Evolutionary conservation across 1,284 basidiomycete species (phyloP).

Genomic region (Ustilago hordei): DNA sequence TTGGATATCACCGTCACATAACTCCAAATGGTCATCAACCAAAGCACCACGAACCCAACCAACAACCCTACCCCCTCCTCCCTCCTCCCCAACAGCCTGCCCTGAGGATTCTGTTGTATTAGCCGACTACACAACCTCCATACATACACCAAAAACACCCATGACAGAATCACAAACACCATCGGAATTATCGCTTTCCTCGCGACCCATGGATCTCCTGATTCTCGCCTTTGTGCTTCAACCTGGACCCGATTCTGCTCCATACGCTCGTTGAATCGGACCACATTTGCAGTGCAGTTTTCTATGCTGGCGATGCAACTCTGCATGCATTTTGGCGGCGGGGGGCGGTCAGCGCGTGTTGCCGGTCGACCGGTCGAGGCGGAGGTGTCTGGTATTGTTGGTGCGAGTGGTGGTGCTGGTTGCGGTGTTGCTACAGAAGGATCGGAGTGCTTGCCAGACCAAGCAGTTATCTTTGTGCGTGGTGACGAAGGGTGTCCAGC

Average conservation of each 20-base stretch:
- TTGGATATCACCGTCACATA: constrained; percentile 57
- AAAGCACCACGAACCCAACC: constrained; percentile 55
- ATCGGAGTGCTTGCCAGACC: constrained; percentile 4
- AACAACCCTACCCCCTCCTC: constrained; percentile 56
- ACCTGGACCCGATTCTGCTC: constrained; percentile 30
- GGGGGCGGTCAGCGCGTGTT: constrained; percentile 13
- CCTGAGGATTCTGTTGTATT: constrained; percentile 43
- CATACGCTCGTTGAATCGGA: constrained; percentile 52
- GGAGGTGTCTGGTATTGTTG: constrained; percentile 7
- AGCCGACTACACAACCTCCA: constrained; percentile 55
- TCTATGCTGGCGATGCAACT: constrained; percentile 45
- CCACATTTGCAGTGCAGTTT: constrained; percentile 38
- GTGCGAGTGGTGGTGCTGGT: background rate
- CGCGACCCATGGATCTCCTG: constrained; percentile 39
- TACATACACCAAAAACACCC: constrained; percentile 61
- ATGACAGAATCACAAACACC: constrained; percentile 55
- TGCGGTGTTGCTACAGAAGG: background rate
- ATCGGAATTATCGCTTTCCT: constrained; percentile 54
- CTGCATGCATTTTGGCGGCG: constrained; percentile 52
- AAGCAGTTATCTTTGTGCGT: constrained; percentile 18
- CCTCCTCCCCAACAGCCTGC: constrained; percentile 35
- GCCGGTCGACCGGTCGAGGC: background rate
- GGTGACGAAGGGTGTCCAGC: constrained; percentile 11
- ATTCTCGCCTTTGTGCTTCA: constrained; percentile 25
- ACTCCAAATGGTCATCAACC: constrained; percentile 62